These are phyloP conservation scores for Trichoderma gracile DNA, from an alignment of 2,329 filamentous ascomycete species.

Conservation along the genomic window DNA sequence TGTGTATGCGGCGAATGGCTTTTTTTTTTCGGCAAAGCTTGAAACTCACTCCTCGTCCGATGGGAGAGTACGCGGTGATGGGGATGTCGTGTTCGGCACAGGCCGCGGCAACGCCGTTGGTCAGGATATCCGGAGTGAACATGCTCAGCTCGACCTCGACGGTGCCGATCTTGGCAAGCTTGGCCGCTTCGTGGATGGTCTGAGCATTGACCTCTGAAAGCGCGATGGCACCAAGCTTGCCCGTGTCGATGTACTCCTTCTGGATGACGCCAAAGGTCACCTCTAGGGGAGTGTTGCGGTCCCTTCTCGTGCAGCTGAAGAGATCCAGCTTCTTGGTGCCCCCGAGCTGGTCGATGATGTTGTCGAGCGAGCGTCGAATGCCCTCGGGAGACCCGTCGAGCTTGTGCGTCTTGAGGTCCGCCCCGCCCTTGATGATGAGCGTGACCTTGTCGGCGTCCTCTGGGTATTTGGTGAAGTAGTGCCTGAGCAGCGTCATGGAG, in stretches of 20 bases:
- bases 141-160: slow-evolving; percentile 58
- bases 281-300: slow-evolving; percentile 49
- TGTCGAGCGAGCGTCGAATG: slow-evolving; percentile 59
- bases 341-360: slow-evolving; percentile 52
- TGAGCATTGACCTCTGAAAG: slow-evolving; percentile 54
- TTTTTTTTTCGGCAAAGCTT: neutral
- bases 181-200: slow-evolving; percentile 52
- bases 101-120: slow-evolving; percentile 54
- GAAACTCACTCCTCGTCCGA: slow-evolving; percentile 35
- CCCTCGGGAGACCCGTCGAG: slow-evolving; percentile 56
- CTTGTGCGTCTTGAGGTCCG: slow-evolving; percentile 34
- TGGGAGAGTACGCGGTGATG: slow-evolving; percentile 63
- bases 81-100: slow-evolving; percentile 67
- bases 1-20: neutral
- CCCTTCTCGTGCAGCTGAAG: slow-evolving; percentile 60
- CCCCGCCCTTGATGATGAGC: slow-evolving; percentile 62
- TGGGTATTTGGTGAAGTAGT: slow-evolving; percentile 64
- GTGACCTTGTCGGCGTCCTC: slow-evolving; percentile 63
- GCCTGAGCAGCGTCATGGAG: slow-evolving; percentile 57
- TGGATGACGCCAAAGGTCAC: slow-evolving; percentile 47
- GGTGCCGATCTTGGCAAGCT: slow-evolving; percentile 46
- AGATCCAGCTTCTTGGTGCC: slow-evolving; percentile 62
- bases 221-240: slow-evolving; percentile 53
- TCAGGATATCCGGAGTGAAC: slow-evolving; percentile 49
- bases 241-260: slow-evolving; percentile 52